A percentile compares a stretch with the other conserved stretches of the same genome.
Evolutionary conservation across 1,284 basidiomycete species (phyloP).

Genomic region (Prillingera fragicola): DNA sequence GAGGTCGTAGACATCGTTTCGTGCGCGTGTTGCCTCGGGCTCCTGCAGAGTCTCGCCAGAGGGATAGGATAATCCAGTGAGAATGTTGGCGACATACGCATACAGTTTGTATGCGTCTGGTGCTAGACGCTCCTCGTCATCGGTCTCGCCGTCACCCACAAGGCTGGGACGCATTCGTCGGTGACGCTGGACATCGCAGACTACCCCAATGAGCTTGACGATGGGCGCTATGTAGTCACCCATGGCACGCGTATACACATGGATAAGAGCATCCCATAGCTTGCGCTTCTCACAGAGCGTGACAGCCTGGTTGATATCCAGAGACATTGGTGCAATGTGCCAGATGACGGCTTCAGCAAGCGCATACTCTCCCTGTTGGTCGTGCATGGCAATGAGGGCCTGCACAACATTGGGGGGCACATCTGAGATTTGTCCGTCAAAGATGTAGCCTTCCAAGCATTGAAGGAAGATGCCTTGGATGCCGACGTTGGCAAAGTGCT

Average conservation of each 20-base stretch:
- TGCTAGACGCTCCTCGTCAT: constrained; percentile 56
- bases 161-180: constrained; percentile 41
- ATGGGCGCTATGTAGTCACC: constrained; percentile 84
- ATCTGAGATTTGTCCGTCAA: constrained; percentile 64
- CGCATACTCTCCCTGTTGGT: constrained; percentile 64
- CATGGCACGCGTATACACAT: constrained; percentile 84
- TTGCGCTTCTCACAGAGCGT: constrained; percentile 72
- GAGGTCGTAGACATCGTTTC: constrained; percentile 68
- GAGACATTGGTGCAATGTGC: constrained; percentile 84
- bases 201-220: constrained; percentile 72
- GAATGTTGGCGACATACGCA: constrained; percentile 76
- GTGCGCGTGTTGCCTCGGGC: constrained; percentile 62
- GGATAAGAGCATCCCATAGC: constrained; percentile 90
- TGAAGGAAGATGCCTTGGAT: constrained; percentile 83
- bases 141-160: constrained; percentile 32
- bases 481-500: constrained; percentile 76
- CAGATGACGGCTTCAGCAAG: constrained; percentile 85
- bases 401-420: constrained; percentile 86
- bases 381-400: constrained; percentile 71
- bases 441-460: constrained; percentile 76
- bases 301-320: constrained; percentile 93
- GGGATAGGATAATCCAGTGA: constrained; percentile 84
- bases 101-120: constrained; percentile 87
- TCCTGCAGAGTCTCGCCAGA: constrained; percentile 66
- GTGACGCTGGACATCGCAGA: constrained; percentile 61